Evolutionary conservation across 179 eudicot species (phyloP).

Genomic region (Camellia oleifera): DNA sequence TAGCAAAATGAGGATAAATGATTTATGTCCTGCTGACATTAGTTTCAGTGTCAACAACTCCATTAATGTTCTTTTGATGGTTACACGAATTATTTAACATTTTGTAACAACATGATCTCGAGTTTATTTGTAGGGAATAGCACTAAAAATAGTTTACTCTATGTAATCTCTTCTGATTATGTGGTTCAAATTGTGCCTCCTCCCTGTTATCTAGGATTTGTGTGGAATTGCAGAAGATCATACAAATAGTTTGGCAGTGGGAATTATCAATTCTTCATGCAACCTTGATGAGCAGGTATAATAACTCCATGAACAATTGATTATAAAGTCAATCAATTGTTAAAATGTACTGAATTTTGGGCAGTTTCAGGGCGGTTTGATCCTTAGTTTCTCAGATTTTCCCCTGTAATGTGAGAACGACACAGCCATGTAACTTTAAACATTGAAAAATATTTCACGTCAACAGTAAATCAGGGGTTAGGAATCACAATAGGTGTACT

Average conservation of each 20-base stretch:
- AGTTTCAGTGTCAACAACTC: not conserved
- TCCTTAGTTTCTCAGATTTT: too few species aligned
- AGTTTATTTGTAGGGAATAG: not conserved
- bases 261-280: conserved; percentile 24
- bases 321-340: too few species aligned
- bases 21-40: too few species aligned
- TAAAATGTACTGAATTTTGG: too few species aligned
- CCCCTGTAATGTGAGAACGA: too few species aligned
- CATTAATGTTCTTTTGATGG: not conserved
- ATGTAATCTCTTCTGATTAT: not conserved
- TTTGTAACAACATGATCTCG: not conserved
- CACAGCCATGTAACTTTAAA: not conserved
- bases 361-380: too few species aligned
- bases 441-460: too few species aligned
- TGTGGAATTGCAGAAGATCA: conserved; percentile 12
- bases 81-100: not conserved
- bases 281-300: conserved; percentile 36
- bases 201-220: conserved; percentile 18
- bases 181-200: not conserved
- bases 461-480: too few species aligned
- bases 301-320: not conserved
- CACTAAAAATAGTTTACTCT: not conserved
- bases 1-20: too few species aligned
- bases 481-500: too few species aligned
- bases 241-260: conserved; percentile 16